Evolutionary conservation across 2,329 filamentous ascomycete genomes (phyloP), one percentile per base, ranked within the genome.

Genomic region (Colletotrichum musae): DNA sequence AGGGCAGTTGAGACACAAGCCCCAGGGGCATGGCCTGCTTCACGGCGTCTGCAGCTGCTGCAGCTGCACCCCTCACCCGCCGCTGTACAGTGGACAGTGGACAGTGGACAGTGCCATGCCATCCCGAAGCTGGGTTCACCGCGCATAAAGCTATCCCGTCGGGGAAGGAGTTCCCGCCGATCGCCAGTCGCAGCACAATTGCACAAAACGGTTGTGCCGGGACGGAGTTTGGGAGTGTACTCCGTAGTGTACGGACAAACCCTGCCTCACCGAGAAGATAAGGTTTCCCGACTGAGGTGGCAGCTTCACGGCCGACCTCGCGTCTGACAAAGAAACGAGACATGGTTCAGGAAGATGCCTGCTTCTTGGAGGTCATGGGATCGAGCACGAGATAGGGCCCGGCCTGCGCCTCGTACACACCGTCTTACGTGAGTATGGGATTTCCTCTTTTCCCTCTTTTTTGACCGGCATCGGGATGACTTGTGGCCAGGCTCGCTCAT

Each of bases 241-340:
- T 10, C 28, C 10, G 28, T 32, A 4, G 28, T 36, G 32, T 36
- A 36, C 4, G 32, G 32, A 36, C 32, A 1, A 32, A 50, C 58
- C 67, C 62, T 70, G 67, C 67, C 41, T 41, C 18, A 43, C 43
- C n/a, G 56, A 36, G 62, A 32, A 66, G 62, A 70, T 67, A 67
- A 70, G 67, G 67, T 70, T 70, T 70, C 24, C 62, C 57, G n/a
- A 36, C 32, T 57, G 50, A 61, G 18, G 67, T 60, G 62, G 61
- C 67, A 66, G 63, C 62, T 69, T 69, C 56, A 50, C 36, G 15
- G 62, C 56, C 43, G 56, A 47, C 50, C 43, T 66, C 39, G 56
- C 56, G 45, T 43, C 63, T 47, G 32, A 36, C 26, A 10, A 28
- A 48, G 62, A 69, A 53, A 61, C 62, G 57, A 70, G 56, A 41